Percentiles rank a stretch among this genome's conserved stretches.
Conservation (phyloP, 371 early-diverging fungal species). For the Sporodiniella umbellata region DNA sequence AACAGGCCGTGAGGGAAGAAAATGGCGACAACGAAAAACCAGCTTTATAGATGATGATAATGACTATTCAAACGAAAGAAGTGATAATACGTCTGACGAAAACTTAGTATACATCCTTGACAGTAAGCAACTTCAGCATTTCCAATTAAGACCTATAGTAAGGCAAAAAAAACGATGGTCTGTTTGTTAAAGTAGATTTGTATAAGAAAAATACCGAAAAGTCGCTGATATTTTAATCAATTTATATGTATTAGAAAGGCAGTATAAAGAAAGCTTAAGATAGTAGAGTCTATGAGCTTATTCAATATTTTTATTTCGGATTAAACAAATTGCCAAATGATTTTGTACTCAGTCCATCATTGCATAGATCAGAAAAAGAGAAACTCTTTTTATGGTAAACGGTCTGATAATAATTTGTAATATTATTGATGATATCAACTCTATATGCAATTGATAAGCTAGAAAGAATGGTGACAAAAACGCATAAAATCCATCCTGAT, state of each 20-base stretch:
- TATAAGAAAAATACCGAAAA: too few relatives aligned
- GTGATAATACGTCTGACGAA: constrained; percentile 11
- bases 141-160: constrained; percentile 4
- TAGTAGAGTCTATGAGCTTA: constrained; percentile 8
- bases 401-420: constrained; percentile 6
- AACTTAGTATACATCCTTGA: constrained; percentile 7
- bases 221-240: too few relatives aligned
- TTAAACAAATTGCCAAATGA: constrained; percentile 14
- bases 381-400: constrained; percentile 14
- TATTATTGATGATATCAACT: constrained; percentile 9
- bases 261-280: too few relatives aligned
- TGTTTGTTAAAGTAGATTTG: constrained; percentile 6
- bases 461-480: constrained; percentile 5
- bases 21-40: too few relatives aligned
- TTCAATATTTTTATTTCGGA: constrained; percentile 8
- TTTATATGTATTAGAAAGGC: too few relatives aligned
- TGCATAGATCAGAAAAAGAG: constrained; percentile 6
- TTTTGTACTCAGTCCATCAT: constrained; percentile 9
- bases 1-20: constrained; percentile 13
- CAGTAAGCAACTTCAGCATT: constrained; percentile 3
- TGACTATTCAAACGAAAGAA: constrained; percentile 11
- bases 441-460: constrained; percentile 14
- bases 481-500: constrained; percentile 9
- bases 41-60: too few relatives aligned
- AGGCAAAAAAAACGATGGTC: constrained; percentile 11